A percentile compares a stretch with the other conserved stretches of the same genome.
Evolutionary conservation across 768 basidiomycete genomes (phyloP).

Genomic region (Kondoa malvinella): DNA sequence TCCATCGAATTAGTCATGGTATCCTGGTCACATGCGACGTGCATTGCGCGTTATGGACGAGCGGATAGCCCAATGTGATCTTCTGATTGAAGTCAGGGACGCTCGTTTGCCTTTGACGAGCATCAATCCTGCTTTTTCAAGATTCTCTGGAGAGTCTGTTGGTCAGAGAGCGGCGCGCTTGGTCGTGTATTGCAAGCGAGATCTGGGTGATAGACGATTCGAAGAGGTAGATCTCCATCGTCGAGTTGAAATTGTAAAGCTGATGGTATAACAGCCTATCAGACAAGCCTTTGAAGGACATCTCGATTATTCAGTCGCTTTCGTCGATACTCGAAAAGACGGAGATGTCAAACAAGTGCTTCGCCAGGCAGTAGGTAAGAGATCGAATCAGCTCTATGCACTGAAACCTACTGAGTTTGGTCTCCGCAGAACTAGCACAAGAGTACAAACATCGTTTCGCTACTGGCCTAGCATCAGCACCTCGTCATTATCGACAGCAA

Average conservation of each 20-base stretch:
- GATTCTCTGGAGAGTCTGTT: conserved; percentile 29
- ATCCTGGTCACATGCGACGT: conserved; percentile 23
- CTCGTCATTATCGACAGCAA: not conserved
- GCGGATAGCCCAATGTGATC: conserved; percentile 49
- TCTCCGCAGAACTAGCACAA: not conserved
- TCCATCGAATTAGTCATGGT: conserved; percentile 13
- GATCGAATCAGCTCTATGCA: not conserved
- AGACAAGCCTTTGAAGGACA: conserved; percentile 31
- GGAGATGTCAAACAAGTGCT: conserved; percentile 32
- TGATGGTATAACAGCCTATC: conserved; percentile 31
- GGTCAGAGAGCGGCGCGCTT: conserved; percentile 42
- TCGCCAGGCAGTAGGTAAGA: conserved; percentile 32
- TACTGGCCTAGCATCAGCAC: not conserved
- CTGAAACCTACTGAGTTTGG: not conserved
- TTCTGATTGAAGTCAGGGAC: conserved; percentile 88
- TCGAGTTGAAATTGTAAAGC: not conserved
- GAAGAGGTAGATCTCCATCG: conserved; percentile 46
- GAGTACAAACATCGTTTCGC: not conserved
- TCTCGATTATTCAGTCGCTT: conserved; percentile 32
- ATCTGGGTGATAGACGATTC: conserved; percentile 75
- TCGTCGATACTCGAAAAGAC: conserved; percentile 32
- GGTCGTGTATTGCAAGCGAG: conserved; percentile 81
- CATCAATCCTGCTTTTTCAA: conserved; percentile 77
- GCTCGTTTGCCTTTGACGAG: conserved; percentile 81
- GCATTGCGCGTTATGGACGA: conserved; percentile 26